Percentiles rank a stretch among this genome's conserved stretches.
Conservation (phyloP, 805 yeast species). For the Pichia paraexigua region DNA sequence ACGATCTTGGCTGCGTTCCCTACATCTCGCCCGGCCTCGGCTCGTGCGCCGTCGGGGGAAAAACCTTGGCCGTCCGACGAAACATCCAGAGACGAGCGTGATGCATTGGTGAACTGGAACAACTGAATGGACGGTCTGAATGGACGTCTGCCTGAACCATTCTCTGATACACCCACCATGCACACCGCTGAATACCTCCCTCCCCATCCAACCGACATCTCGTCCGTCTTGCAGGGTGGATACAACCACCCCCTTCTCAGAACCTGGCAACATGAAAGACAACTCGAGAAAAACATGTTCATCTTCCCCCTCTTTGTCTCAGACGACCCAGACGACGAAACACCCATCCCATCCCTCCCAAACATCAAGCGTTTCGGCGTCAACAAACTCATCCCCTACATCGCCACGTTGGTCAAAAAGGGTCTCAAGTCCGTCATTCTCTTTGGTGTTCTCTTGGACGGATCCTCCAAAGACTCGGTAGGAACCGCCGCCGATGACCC, state of each 20-base stretch:
- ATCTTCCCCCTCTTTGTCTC: slow-evolving; percentile 87
- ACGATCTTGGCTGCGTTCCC: background rate
- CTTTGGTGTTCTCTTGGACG: slow-evolving; percentile 83
- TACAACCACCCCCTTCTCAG: slow-evolving; percentile 85
- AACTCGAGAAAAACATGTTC: slow-evolving; percentile 78
- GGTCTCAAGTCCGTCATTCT: slow-evolving; percentile 82
- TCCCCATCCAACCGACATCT: slow-evolving; percentile 48
- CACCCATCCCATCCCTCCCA: slow-evolving; percentile 69
- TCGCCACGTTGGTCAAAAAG: slow-evolving; percentile 59
- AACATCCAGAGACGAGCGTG: background rate
- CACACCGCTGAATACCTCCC: slow-evolving; percentile 69
- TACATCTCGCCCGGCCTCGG: background rate
- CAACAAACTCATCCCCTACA: slow-evolving; percentile 67
- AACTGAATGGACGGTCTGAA: no score
- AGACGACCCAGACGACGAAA: slow-evolving; percentile 74
- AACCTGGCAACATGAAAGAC: slow-evolving; percentile 86
- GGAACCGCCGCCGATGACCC: slow-evolving; percentile 96
- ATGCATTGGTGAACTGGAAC: no score
- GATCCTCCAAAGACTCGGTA: slow-evolving; percentile 64
- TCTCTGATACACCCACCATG: no score
- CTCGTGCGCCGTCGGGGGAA: background rate
- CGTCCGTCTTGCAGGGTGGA: slow-evolving; percentile 86
- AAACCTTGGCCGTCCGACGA: background rate
- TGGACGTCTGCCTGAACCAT: no score
- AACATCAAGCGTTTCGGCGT: slow-evolving; percentile 83